Conservation (phyloP, 768 basidiomycete species). For the Suillus hirtellus region DNA sequence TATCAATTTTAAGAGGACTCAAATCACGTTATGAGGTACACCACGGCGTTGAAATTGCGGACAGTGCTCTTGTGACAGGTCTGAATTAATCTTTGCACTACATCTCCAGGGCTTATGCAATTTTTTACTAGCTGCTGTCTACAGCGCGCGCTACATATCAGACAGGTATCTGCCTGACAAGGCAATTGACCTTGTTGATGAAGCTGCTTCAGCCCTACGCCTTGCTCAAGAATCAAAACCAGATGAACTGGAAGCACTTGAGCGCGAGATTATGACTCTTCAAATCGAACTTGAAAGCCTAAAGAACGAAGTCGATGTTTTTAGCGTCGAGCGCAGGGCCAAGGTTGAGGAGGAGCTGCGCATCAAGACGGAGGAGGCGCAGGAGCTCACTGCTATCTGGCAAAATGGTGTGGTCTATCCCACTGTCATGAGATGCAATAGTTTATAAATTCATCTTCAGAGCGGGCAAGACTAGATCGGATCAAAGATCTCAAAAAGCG, state of each 20-base stretch:
- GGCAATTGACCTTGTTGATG: slow-evolving; percentile 90
- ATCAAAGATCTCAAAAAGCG: slow-evolving; percentile 73
- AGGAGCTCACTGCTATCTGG: slow-evolving; percentile 66
- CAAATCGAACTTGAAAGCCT: slow-evolving; percentile 90
- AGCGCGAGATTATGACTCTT: slow-evolving; percentile 81
- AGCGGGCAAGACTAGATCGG: slow-evolving; percentile 65
- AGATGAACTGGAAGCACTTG: slow-evolving; percentile 77
- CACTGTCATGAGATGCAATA: background rate
- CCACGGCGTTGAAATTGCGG: slow-evolving; percentile 91
- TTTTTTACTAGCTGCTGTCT: slow-evolving; percentile 65
- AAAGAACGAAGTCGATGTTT: slow-evolving; percentile 84
- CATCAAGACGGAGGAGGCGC: slow-evolving; percentile 62
- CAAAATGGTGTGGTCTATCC: slow-evolving; percentile 52
- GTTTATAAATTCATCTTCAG: slow-evolving; percentile 32
- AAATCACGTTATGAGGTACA: slow-evolving; percentile 88
- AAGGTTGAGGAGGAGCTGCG: slow-evolving; percentile 67
- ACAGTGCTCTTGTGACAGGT: slow-evolving; percentile 86
- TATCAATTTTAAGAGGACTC: slow-evolving; percentile 84
- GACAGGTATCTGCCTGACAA: slow-evolving; percentile 91
- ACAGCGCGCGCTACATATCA: slow-evolving; percentile 81
- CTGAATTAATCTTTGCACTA: slow-evolving; percentile 16
- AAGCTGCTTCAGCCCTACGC: slow-evolving; percentile 84
- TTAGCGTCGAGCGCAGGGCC: slow-evolving; percentile 70
- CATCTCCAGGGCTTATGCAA: background rate
- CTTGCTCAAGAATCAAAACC: slow-evolving; percentile 90